A percentile compares a stretch with the other conserved stretches of the same genome.
These are phyloP conservation scores for Ganoderma lingzhi DNA, from an alignment of 1,284 basidiomycete species.

Conservation along the genomic window DNA sequence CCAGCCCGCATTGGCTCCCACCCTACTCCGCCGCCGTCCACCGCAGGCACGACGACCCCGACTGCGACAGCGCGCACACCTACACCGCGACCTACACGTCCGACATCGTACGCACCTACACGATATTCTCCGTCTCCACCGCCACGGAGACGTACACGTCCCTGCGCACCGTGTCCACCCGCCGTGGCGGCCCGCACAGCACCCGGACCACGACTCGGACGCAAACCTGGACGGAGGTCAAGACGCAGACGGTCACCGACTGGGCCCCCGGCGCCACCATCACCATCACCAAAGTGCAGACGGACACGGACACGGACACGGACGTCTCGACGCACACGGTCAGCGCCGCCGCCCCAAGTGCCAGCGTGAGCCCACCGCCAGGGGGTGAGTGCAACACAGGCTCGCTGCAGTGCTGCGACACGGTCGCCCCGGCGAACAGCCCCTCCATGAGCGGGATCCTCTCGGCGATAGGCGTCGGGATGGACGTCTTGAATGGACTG, in stretches of 20 bases:
- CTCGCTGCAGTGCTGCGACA: constrained; percentile 30
- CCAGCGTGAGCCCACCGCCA: neutral
- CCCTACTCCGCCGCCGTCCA: neutral
- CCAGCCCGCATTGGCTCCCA: neutral
- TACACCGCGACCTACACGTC: constrained; percentile 8
- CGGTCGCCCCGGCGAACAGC: constrained; percentile 21
- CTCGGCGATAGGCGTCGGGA: constrained; percentile 20
- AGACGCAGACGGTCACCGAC: constrained; percentile 5
- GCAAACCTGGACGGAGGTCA: neutral
- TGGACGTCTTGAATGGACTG: neutral
- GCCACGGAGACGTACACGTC: constrained; percentile 1
- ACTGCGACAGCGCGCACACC: neutral
- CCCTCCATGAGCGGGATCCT: constrained; percentile 23
- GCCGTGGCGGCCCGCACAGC: neutral
- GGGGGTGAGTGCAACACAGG: constrained; percentile 31
- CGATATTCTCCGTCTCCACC: constrained; percentile 4
- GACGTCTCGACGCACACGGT: neutral
- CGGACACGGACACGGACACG: neutral
- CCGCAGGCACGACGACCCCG: constrained; percentile 1
- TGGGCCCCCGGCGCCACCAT: neutral
- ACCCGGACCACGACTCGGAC: neutral
- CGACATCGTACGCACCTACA: constrained; percentile 4
- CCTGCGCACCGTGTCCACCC: constrained; percentile 1
- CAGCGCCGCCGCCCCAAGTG: constrained; percentile 5
- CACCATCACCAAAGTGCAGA: neutral